Conservation (phyloP, 2,329 filamentous ascomycete species). For the Claviceps fusiformis region DNA sequence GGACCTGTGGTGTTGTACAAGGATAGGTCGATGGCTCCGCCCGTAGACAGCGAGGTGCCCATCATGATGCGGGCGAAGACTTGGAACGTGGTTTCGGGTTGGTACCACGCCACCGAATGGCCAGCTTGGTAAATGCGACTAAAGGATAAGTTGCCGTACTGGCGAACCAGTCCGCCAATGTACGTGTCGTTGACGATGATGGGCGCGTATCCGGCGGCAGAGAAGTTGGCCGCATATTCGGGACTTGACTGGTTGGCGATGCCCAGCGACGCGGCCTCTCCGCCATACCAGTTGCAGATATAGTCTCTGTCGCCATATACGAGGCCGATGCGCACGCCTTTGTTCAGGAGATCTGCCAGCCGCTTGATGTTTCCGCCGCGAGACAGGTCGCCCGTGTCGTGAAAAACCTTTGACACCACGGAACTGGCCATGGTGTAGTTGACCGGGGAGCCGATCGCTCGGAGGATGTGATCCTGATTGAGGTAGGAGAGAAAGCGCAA, state of each 20-base stretch:
- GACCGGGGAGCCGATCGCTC: conserved; percentile 47
- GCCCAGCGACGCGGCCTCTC: conserved; percentile 55
- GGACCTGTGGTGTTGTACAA: conserved; percentile 44
- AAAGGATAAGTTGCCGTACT: conserved; percentile 63
- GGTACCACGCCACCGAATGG: conserved; percentile 47
- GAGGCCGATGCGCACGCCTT: conserved; percentile 54
- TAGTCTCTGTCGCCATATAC: conserved; percentile 56
- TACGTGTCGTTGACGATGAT: conserved; percentile 56
- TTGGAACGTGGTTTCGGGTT: conserved; percentile 45
- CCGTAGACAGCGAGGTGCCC: conserved; percentile 41
- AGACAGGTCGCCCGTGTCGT: conserved; percentile 44
- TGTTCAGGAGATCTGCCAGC: conserved; percentile 45
- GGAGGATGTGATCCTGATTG: conserved; percentile 42
- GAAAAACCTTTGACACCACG: conserved; percentile 33
- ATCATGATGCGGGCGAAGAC: conserved; percentile 47
- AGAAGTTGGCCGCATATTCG: conserved; percentile 41
- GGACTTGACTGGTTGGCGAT: conserved; percentile 36
- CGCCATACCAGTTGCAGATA: conserved; percentile 58
- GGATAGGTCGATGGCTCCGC: conserved; percentile 35
- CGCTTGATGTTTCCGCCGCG: conserved; percentile 46
- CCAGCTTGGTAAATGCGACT: conserved; percentile 53
- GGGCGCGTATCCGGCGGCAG: conserved; percentile 55
- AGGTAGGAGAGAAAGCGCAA: conserved; percentile 50
- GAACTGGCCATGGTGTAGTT: conserved; percentile 41
- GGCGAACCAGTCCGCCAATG: conserved; percentile 58